These are phyloP conservation scores for Vigna radiata DNA, from an alignment of 306 rosid genomes.

Conservation along the genomic window DNA sequence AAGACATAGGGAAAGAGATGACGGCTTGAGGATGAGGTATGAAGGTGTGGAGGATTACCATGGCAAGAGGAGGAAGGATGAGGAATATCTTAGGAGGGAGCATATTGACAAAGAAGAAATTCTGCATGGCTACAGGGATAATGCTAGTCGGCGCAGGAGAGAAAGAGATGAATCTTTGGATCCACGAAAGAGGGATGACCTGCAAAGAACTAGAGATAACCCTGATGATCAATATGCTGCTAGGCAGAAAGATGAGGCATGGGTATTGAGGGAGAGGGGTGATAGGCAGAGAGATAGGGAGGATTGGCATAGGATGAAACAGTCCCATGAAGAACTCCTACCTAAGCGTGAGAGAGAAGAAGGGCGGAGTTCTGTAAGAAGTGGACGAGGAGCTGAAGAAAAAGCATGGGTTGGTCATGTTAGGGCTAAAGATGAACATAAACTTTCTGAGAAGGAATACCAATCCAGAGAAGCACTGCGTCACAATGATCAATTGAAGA, in stretches of 20 bases:
- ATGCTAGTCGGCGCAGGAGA: constrained; percentile 64
- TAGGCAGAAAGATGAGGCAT: constrained; percentile 83
- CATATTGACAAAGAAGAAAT: constrained; percentile 79
- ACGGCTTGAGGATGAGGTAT: constrained; percentile 73
- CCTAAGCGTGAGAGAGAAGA: constrained; percentile 89
- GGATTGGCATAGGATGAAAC: constrained; percentile 87
- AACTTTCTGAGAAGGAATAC: constrained; percentile 77
- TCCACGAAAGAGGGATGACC: constrained; percentile 80
- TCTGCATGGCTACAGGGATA: constrained; percentile 73
- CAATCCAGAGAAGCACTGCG: constrained; percentile 69
- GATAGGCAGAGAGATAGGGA: constrained; percentile 90
- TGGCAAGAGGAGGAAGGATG: constrained; percentile 89
- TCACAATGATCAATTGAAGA: constrained; percentile 77
- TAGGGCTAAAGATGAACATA: constrained; percentile 75
- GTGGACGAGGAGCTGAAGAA: constrained; percentile 81
- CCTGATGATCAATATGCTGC: constrained; percentile 74
- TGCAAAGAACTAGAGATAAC: constrained; percentile 72
- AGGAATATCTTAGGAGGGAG: constrained; percentile 80
- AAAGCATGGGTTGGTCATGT: constrained; percentile 79
- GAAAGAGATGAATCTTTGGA: constrained; percentile 87
- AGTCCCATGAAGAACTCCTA: constrained; percentile 75
- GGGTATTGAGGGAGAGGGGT: constrained; percentile 77
- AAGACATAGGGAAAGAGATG: constrained; percentile 87
- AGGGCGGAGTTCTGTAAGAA: constrained; percentile 70
- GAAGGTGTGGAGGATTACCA: constrained; percentile 81